Base-by-base conservation (phyloP, 306 rosid species). In the Pyrus bretschneideri region DNA sequence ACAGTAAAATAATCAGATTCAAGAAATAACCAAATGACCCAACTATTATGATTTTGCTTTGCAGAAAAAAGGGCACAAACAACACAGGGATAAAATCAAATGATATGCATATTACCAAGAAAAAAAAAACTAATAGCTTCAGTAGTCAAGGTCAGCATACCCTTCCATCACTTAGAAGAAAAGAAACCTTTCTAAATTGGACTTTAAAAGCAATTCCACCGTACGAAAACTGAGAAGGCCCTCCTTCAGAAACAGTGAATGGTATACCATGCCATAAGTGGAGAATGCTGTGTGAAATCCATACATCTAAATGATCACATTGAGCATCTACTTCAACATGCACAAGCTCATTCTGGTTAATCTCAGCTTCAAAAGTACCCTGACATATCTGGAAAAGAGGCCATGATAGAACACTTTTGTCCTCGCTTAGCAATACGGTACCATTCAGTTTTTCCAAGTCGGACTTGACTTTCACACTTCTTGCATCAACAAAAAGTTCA, bases 131-230 rank as follows among this genome's bases (percentile, higher is more conserved):
- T 49, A 9, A 70, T 19, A 1, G 33, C 27, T 49, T 27, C 67
- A 52, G 46, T 3, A 64, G 67, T 73, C 29, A 74, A 86, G 58
- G 62, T 22, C 64, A 72, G 55, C 85, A 67, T 88, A 95, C 98
- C 97, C 90, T 87, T 89, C 91, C 98, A 84, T 94, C 97, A 78
- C 91, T 86, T 23, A 94, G 88, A 65, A 94, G 89, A 81, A 94
- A 57, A 52, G 95, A 89, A 83, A 89, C 87, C 76, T 90, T 94
- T 86, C 88, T 81, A 69, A 83, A 27, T 42, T 83, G 85, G 71
- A 88, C 81, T 75, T 84, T 81, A 61, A 90, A 83, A 81, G 81
- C 75, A 77, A 90, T 60, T 66, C 62, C 78, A 69, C 81, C 74
- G 17, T 59, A 77, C 71, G 86, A 79, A 71, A 82, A 61, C 55